A percentile compares a stretch with the other conserved stretches of the same genome.
phyloP scores from a whole-genome alignment of 495 filamentous ascomycete species.

The Penicillium canariense region DNA sequence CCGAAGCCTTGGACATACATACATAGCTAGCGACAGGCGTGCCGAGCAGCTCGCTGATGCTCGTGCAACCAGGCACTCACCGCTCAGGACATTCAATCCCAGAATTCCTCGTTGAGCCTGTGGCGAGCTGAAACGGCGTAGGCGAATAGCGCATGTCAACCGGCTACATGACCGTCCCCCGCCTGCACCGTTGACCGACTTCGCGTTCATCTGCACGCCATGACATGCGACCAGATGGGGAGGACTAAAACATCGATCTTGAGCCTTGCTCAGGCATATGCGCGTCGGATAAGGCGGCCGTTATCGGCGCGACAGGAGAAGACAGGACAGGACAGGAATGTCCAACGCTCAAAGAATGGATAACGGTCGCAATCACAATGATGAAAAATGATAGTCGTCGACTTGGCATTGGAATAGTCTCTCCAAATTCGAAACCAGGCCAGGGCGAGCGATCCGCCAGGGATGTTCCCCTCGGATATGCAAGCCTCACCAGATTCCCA shows the following conservation, averaged over 20 bases:
- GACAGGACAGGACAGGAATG: not conserved
- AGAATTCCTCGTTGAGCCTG: not conserved
- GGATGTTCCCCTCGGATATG: constrained; percentile 10
- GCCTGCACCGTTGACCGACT: constrained; percentile 13
- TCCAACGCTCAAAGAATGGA: not conserved
- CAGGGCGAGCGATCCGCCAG: constrained; percentile 8
- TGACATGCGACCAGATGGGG: not conserved
- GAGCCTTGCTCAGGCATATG: not conserved
- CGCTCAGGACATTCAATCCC: not conserved
- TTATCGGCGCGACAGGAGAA: not conserved
- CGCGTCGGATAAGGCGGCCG: not conserved
- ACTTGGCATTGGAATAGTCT: not conserved
- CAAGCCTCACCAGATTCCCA: constrained; percentile 5
- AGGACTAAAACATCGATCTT: not conserved
- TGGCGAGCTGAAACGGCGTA: not conserved
- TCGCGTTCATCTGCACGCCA: not conserved
- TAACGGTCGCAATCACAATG: constrained; percentile 1
- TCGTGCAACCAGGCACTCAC: not conserved
- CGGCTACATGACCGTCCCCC: not conserved
- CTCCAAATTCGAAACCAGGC: not conserved
- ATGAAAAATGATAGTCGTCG: constrained; percentile 1
- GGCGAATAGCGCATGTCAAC: not conserved
- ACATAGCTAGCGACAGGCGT: not conserved
- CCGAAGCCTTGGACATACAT: not conserved
- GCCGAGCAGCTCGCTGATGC: not conserved